Base-by-base conservation (phyloP, 345 rosid species). In the Pistacia integerrima region DNA sequence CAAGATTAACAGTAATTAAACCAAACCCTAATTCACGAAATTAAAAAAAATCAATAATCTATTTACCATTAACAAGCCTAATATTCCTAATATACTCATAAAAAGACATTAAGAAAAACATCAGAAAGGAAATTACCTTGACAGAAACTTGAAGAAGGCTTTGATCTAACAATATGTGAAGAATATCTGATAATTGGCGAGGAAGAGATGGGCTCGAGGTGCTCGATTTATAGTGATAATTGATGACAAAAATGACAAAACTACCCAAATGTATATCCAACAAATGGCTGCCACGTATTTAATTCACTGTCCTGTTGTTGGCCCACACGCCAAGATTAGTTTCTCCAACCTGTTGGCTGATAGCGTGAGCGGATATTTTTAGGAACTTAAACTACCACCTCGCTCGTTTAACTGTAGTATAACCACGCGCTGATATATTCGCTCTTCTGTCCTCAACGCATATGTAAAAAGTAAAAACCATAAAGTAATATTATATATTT, bases 181-280 rank as follows among this genome's bases (percentile, higher is more conserved):
- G 64, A 35, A 0, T 70, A 18, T 13, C 17, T 18, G 64, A 36
- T 11, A 57, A 56, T 9, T 13, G 2, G 54, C 44, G 54, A 36
- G 0, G 12, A 6, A 11, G 0, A 0, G 0, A 36, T n/a, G 28
- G 51, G 4, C 0, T 2, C 0, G 52, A 38, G 1, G 2, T 2
- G 30, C 64, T 38, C 0, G 0, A 9, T n/a, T 70, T 70, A 70
- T 70, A 6, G 20, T 1, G 8, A 3, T 1, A 12, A 36, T 18
- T n/a, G 62, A 36, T 22, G 4, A 5, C 0, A 0, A 18, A 12
- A 70, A 70, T 70, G 64, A 70, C 74, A 13, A 56, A n/a, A 36
- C 0, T 70, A 8, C 64, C 74, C 64, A 36, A 18, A 3, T 0
- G 4, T 10, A 2, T 1, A 11, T 22, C 64, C n/a, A 57, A 18